phyloP scores from a whole-genome alignment of 2,329 filamentous ascomycete species.

The Botrytis fragariae region DNA sequence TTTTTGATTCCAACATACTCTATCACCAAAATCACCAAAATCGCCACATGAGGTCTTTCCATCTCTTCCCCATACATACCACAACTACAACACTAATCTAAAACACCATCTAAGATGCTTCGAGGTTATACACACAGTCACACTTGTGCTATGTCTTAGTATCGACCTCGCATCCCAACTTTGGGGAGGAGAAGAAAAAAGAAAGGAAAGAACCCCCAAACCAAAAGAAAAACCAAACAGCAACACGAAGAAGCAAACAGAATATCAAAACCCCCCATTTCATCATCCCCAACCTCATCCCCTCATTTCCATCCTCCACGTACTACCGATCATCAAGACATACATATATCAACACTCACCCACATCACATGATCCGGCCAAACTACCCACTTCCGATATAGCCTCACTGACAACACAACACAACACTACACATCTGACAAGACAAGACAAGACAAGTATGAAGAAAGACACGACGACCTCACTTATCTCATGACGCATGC shows the following conservation, averaged over 20 bases:
- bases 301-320: background rate
- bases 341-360: background rate
- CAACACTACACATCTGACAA: background rate
- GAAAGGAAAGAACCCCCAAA: background rate
- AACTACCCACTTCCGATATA: background rate
- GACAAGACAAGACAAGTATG: no score
- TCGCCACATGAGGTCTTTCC: background rate
- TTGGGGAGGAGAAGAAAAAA: background rate
- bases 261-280: background rate
- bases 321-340: background rate
- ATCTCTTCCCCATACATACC: background rate
- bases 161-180: background rate
- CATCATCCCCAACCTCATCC: background rate
- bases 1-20: background rate
- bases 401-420: background rate
- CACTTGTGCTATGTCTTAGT: background rate
- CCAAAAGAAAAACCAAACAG: background rate
- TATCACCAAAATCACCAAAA: background rate
- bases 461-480: background rate
- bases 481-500: background rate
- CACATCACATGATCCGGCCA: background rate
- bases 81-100: background rate
- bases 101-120: background rate
- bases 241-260: background rate
- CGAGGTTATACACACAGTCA: background rate